These are phyloP conservation scores for Fusarium sp. DNA, from an alignment of 2,329 filamentous ascomycete genomes.

Conservation along the genomic window DNA sequence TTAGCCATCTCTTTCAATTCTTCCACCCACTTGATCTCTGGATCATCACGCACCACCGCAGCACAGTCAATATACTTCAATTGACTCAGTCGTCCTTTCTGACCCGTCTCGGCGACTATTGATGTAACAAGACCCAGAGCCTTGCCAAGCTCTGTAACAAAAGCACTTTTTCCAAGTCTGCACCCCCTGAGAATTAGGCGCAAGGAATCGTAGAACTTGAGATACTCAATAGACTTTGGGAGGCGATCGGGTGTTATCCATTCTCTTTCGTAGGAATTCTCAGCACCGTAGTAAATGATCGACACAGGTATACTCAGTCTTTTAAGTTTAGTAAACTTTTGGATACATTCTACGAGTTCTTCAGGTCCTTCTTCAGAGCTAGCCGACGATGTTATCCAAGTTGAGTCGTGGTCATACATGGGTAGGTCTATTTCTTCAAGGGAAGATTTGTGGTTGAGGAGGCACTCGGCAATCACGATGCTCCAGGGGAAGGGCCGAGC, in stretches of 20 bases:
- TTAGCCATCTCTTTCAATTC: background rate
- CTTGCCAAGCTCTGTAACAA: background rate
- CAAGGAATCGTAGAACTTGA: background rate
- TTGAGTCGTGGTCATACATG: background rate
- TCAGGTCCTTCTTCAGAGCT: too few relatives aligned
- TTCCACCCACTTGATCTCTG: background rate
- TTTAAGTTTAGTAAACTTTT: background rate
- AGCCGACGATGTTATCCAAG: fast-evolving
- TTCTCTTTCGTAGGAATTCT: background rate
- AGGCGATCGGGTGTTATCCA: background rate
- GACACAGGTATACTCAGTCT: background rate
- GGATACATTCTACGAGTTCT: background rate
- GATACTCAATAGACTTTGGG: background rate
- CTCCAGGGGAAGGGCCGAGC: fast-evolving
- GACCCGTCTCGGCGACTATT: background rate
- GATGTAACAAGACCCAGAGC: background rate
- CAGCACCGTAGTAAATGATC: too few relatives aligned
- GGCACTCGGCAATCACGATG: background rate
- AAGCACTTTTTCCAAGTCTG: background rate
- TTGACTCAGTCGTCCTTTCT: background rate
- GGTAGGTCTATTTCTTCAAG: background rate
- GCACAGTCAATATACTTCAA: background rate
- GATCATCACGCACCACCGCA: background rate
- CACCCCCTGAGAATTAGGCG: background rate
- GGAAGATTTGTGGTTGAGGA: background rate